Evolutionary conservation across 2,329 filamentous ascomycete species (phyloP), one percentile per base, ranked within the genome.

Genomic region (Monosporascus ibericus): DNA sequence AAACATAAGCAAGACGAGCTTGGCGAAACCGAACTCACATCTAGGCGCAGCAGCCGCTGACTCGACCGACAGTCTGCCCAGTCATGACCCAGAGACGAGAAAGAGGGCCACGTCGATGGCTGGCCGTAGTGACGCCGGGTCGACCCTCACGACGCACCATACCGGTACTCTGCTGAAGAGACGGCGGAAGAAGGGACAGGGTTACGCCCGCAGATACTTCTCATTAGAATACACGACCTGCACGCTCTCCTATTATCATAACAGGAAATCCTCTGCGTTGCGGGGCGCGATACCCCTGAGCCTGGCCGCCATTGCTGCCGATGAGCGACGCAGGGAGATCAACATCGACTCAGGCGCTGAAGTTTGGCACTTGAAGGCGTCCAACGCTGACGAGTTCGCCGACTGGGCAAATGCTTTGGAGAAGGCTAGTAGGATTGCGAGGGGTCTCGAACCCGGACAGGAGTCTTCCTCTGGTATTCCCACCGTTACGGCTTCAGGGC

Each of bases 281-380:
- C 84, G 94, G 54, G 94, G 94, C 18, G 91, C 94, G 7, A 94
- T 99, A 49, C 94, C 94, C 0, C 78, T 99, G 8, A 94, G 90
- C 25, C 74, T 99, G 49, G 94, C 94, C 17, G 94, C 90, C 5
- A 88, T 99, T 54, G 89, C 92, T 3, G 90, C 90, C 7, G 92
- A 96, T 65, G 90, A 94, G 68, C 84, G 88, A 63, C 84, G 88
- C 38, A 82, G 91, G 58, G 92, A 97, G 69, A 96, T 99, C 50
- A 95, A 88, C 42, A 94, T 99, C 52, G 94, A 99, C 68, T 97
- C 94, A 0, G 94, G 94, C 1, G 92, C 94, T 2, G 94, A 99
- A 70, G 85, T 99, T 25, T 99, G 94, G 94, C 94, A 97, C 72
- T 76, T 99, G 30, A 86, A 86, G 63, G 90, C 94, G 3, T 82